Evolutionary conservation across 2,329 filamentous ascomycete genomes (phyloP).

Genomic region (Nemania sp.): DNA sequence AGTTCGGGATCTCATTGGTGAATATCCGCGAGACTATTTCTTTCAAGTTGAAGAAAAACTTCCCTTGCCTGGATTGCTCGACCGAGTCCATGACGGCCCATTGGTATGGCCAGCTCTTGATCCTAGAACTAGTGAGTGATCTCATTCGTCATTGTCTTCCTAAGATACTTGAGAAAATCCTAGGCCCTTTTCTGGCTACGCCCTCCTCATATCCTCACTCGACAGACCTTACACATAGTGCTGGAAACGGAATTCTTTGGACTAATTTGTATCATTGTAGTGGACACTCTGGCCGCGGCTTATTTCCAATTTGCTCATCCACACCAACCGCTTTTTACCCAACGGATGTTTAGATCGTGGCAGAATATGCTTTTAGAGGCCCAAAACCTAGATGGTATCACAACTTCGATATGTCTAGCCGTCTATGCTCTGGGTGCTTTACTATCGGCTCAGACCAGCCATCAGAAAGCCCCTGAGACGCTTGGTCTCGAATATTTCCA

Average conservation of each 20-base stretch:
- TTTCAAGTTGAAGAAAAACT: slow-evolving; percentile 51
- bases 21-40: slow-evolving; percentile 52
- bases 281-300: slow-evolving; percentile 47
- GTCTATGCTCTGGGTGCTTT: slow-evolving; percentile 54
- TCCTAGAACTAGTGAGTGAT: slow-evolving; percentile 35
- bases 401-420: slow-evolving; percentile 53
- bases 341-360: slow-evolving; percentile 48
- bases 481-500: slow-evolving; percentile 52
- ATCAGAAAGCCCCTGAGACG: slow-evolving; percentile 45
- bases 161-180: not conserved
- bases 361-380: slow-evolving; percentile 45
- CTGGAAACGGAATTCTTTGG: not conserved
- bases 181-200: not conserved
- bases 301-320: slow-evolving; percentile 55
- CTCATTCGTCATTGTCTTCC: not conserved
- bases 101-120: slow-evolving; percentile 49
- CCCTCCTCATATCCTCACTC: not conserved
- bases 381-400: slow-evolving; percentile 46
- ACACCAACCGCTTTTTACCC: slow-evolving; percentile 53
- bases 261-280: slow-evolving; percentile 17
- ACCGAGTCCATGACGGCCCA: slow-evolving; percentile 45
- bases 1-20: slow-evolving; percentile 51
- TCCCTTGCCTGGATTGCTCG: slow-evolving; percentile 50
- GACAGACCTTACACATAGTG: not conserved
- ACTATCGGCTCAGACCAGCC: slow-evolving; percentile 35